Base-by-base conservation (phyloP, 2,329 filamentous ascomycete species). In the Phyllosticta citrichinensis region DNA sequence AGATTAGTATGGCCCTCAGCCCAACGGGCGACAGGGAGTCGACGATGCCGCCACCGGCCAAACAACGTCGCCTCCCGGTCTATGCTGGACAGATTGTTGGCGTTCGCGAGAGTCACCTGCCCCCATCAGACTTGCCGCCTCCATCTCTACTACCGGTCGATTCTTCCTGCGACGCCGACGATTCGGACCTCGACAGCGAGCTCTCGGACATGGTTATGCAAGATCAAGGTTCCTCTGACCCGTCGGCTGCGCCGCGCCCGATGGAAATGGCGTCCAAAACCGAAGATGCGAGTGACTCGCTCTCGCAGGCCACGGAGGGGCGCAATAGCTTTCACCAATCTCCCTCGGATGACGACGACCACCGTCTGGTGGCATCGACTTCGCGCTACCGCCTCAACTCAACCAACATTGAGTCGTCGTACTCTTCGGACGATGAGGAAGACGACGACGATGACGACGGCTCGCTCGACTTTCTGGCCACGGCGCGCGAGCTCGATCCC, bases 101-200 rank as follows among this genome's bases (percentile, higher is more conserved):
- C 78, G 62, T 88, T 76, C 64, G 93, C 81, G 62, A 87, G 79
- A 56, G 93, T 76, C 57, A 93, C 79, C 55, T 80, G 6, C 74
- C 75, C 0, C 76, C 71, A 12, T 79, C 78, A 0, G 60, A 65
- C 8, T 70, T 80, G 1, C 78, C 78, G 2, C 75, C 76, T 1
- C 73, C 78, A 0, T 75, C 76, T 0, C 78, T 75, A 62, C 71
- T 77, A 27, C 71, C 73, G 0, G 70, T 74, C 55, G 72, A 74
- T 52, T 74, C 69, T 8, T 73, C 69, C 1, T 68, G 68, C 14
- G 71, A 73, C 11, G 63, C 68, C 1, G 71, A 73, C 1, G 69
- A 71, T 19, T 75, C 72, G 2, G 73, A 75, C 27, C 68, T 67
- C 2, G 75, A 74, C 6, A 71, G 67, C 5, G 65, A 66, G 12